phyloP scores from a whole-genome alignment of 805 yeast genomes.

The Lipomyces spencermartinsiae region DNA sequence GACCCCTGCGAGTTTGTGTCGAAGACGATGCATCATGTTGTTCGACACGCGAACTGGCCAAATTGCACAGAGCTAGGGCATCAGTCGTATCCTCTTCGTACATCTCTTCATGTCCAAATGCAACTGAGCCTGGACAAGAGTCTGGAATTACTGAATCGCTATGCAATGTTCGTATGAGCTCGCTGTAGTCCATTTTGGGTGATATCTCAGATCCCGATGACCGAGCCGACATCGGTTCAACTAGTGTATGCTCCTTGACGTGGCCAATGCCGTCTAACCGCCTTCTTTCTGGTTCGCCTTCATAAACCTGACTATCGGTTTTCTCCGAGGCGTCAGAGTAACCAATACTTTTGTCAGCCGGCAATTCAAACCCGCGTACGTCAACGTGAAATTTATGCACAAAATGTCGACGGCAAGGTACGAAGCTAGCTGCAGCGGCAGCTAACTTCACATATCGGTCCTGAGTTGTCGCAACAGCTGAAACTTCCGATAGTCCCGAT shows the following conservation, averaged over 20 bases:
- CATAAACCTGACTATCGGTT: neutral
- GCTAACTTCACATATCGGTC: constrained; percentile 1
- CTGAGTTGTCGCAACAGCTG: constrained; percentile 9
- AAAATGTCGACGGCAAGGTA: neutral
- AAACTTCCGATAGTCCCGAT: neutral
- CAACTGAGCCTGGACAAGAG: neutral
- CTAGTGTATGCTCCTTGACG: neutral
- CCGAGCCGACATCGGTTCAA: neutral
- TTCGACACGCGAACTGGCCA: neutral
- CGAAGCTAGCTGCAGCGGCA: neutral
- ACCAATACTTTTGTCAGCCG: neutral
- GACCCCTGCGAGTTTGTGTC: neutral
- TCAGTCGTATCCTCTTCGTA: neutral
- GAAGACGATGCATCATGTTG: neutral
- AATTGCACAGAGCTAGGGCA: neutral
- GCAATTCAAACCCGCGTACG: neutral
- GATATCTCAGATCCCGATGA: neutral
- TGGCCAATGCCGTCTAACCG: neutral
- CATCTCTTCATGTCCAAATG: neutral
- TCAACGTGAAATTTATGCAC: neutral
- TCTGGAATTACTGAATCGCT: neutral
- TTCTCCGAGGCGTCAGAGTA: neutral
- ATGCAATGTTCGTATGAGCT: neutral
- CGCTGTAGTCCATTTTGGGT: neutral
- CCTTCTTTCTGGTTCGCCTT: neutral